A percentile compares a stretch with the other conserved stretches of the same genome.
Evolutionary conservation across 2,329 filamentous ascomycete genomes (phyloP).

Genomic region (Setomelanomma holmii): DNA sequence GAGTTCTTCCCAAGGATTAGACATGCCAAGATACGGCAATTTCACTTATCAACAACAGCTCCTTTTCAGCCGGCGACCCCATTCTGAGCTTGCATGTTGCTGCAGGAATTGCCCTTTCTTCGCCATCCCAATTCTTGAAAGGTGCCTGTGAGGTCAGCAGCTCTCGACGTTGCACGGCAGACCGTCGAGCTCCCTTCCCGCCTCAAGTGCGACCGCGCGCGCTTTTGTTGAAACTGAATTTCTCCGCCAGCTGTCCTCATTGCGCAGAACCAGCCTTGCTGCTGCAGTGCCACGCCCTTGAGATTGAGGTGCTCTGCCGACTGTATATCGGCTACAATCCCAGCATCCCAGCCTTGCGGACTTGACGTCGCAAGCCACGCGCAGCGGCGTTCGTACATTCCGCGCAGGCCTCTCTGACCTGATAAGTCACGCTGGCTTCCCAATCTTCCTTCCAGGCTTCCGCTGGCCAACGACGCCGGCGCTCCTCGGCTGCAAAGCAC

Average conservation of each 20-base stretch:
- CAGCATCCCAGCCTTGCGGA: constrained; percentile 17
- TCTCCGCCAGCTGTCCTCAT: constrained; percentile 38
- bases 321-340: constrained; percentile 13
- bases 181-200: constrained; percentile 22
- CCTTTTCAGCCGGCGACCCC: constrained; percentile 25
- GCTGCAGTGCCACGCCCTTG: constrained; percentile 24
- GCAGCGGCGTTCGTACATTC: constrained; percentile 28
- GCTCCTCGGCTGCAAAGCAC: constrained; percentile 48
- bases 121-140: constrained; percentile 12
- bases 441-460: constrained; percentile 46
- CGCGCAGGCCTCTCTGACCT: constrained; percentile 29
- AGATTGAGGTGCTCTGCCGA: constrained; percentile 11
- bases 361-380: constrained; percentile 31
- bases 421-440: constrained; percentile 49
- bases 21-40: constrained; percentile 28
- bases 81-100: constrained; percentile 14
- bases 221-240: constrained; percentile 21
- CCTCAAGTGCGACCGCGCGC: constrained; percentile 30
- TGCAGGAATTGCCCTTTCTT: constrained; percentile 13
- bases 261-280: constrained; percentile 19
- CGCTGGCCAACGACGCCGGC: constrained; percentile 49
- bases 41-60: constrained; percentile 27
- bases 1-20: constrained; percentile 19
- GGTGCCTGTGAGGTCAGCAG: constrained; percentile 15
- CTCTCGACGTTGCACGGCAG: constrained; percentile 30